Evolutionary conservation across 192 early-diverging fungal genomes (phyloP).

Genomic region (Lunasporangiospora selenospora): DNA sequence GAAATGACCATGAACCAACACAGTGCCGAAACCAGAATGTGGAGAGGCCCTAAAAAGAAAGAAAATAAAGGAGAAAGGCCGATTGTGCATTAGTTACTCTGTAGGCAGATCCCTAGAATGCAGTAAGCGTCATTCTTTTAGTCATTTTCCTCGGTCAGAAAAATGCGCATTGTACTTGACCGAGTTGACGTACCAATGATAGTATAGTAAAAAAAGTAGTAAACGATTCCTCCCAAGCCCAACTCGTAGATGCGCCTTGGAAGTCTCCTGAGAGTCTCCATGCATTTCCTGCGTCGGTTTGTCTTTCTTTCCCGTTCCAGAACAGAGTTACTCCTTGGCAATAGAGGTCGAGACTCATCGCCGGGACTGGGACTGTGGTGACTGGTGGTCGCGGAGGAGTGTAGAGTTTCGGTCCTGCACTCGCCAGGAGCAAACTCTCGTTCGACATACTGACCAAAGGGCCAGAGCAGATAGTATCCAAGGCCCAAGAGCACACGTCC

Average conservation of each 20-base stretch:
- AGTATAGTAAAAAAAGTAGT: conserved; percentile 55
- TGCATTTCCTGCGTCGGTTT: not conserved
- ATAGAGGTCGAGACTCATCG: conserved; percentile 43
- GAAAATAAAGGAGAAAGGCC: conserved; percentile 22
- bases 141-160: too few relatives aligned
- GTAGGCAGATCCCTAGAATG: too few relatives aligned
- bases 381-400: too few relatives aligned
- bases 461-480: conserved; percentile 89
- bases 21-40: conserved; percentile 72
- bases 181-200: conserved; percentile 48
- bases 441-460: conserved; percentile 95
- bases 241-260: conserved; percentile 38
- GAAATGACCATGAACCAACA: conserved; percentile 90
- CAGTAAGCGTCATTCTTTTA: too few relatives aligned
- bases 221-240: conserved; percentile 54
- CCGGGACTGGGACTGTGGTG: not conserved
- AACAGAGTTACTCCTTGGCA: conserved; percentile 28
- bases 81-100: too few relatives aligned
- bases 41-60: conserved; percentile 72
- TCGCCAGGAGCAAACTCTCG: conserved; percentile 44
- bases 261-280: conserved; percentile 10
- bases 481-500: conserved; percentile 77
- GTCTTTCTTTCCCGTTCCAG: conserved; percentile 31
- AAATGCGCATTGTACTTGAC: too few relatives aligned
- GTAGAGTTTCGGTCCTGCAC: conserved; percentile 21